Conservation (phyloP, 2,329 filamentous ascomycete species). For the Stromatinia cepivora region DNA sequence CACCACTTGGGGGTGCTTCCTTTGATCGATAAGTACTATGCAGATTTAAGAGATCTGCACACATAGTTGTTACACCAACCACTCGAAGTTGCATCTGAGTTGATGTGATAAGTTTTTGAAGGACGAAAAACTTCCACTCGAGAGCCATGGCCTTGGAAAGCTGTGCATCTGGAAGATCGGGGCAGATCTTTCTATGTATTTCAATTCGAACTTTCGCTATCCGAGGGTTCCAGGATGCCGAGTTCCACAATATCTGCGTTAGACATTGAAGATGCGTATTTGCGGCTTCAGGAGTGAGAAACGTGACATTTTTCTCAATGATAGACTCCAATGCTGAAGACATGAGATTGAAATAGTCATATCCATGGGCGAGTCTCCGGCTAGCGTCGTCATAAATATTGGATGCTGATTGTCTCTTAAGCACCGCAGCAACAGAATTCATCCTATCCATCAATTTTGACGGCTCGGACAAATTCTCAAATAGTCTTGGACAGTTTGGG, state of each 20-base stretch:
- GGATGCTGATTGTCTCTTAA: conserved; percentile 26
- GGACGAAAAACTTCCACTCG: conserved; percentile 66
- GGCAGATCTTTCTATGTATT: conserved; percentile 35
- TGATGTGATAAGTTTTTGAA: conserved; percentile 73
- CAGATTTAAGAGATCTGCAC: conserved; percentile 64
- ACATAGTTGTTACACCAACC: conserved; percentile 73
- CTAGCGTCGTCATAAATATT: conserved; percentile 35
- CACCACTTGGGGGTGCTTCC: conserved; percentile 41
- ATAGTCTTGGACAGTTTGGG: conserved; percentile 49
- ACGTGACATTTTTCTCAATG: conserved; percentile 58
- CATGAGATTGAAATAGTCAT: conserved; percentile 48
- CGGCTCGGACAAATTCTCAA: conserved; percentile 38
- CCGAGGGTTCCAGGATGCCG: conserved; percentile 39
- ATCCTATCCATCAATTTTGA: conserved; percentile 33
- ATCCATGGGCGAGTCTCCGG: conserved; percentile 44
- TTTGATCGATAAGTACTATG: conserved; percentile 55
- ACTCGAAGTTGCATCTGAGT: conserved; percentile 90
- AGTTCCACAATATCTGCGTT: conserved; percentile 47
- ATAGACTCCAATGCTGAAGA: conserved; percentile 48
- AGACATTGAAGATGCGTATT: conserved; percentile 46
- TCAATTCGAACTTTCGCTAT: conserved; percentile 32
- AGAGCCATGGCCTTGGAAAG: conserved; percentile 37
- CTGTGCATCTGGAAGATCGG: conserved; percentile 31
- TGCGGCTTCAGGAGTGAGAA: conserved; percentile 50
- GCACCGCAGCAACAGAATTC: conserved; percentile 30